Base-by-base conservation (phyloP, 2,329 filamentous ascomycete genomes). In the Chaetomiaceae sp. region DNA sequence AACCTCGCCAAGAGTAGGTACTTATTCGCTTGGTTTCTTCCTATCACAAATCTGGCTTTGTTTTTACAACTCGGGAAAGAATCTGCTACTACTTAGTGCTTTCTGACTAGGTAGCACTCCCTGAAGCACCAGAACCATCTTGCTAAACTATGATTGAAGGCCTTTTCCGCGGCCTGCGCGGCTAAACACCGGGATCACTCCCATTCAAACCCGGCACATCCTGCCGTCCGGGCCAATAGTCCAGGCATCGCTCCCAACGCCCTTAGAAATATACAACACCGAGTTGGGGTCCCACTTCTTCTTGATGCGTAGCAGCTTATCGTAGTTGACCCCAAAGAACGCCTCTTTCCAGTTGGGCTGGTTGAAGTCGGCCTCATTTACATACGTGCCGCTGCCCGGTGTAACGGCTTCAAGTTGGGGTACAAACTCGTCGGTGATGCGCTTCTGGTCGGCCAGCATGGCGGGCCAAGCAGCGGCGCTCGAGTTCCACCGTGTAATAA, bases 331-430 rank as follows among this genome's bases (percentile, higher is more conserved):
- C 1, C 76, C 77, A 56, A 71, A 79, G 61, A 77, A 78, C 1
- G 58, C 63, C 10, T 68, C 33, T 60, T 76, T 66, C 64, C 67
- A 78, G 38, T 73, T 57, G 0, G 65, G 65, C 59, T 76, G 66
- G 25, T 64, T 63, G 44, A 74, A 73, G 62, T 78, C 70, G 2
- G 72, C 76, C 65, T 81, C 78, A 58, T 78, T 80, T 66, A 75
- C 66, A 60, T 78, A 78, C 1, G 69, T 64, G 2, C 71, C 74
- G 16, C 67, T 64, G 1, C 67, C 69, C 1, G 74, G 72, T 1
- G 73, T 73, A 2, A 71, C 64, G 1, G 59, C 64, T 53, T 68
- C 65, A 7, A 73, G 56, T 48, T 62, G 62, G n/a, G 64, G 64
- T 44, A 65, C 59, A 38, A 64, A 57, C 16, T 59, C 58, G 36